Evolutionary conservation across 1,284 basidiomycete genomes (phyloP), one percentile per base, ranked within the genome.

Genomic region (Rhodofomes roseus): DNA sequence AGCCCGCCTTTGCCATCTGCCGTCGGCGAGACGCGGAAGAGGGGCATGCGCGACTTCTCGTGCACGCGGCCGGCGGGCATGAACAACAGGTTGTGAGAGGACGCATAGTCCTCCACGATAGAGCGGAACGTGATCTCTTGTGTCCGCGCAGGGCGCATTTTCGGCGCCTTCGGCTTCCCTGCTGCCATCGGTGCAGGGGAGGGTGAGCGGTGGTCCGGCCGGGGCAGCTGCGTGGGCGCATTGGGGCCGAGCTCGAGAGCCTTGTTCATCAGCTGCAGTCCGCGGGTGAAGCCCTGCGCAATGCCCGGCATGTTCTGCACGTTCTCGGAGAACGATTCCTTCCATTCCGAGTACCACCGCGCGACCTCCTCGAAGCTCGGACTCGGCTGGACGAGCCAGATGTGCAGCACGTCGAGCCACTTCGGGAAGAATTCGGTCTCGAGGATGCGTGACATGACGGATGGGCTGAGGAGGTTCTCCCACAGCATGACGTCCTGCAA

Each of bases 341-440:
- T 96, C 96, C 96, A 99, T 73, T 87, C 91, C 3, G 81, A 81
- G 70, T 87, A 96, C 96, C 97, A 98, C 62, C 89, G 84, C 1
- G 91, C 92, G 4, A 99, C 92, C 73, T 99, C 94, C 65, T 90
- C 92, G 66, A 92, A 87, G 73, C 87, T 94, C 66, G 89, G 89
- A 29, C 77, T 81, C 0, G 93, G 89, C 71, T 94, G 91, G 12
- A 89, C 81, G 56, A 99, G 86, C 97, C 96, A 98, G 43, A 92
- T 75, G 68, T 95, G 89, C 39, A 99, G 77, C n/a, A 92, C 86
- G 46, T 93, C 86, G 54, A 99, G 81, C 95, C 95, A 99, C 70
- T 96, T 95, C 1, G 93, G 92, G 82, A 98, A 97, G 78, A 99
- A 96, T 68, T 95, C 94, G 8, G 83, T 81, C 71, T 96, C 92